These are phyloP conservation scores for Stentor coeruleus DNA, from an alignment of 73 alveolate species.

Conservation along the genomic window DNA sequence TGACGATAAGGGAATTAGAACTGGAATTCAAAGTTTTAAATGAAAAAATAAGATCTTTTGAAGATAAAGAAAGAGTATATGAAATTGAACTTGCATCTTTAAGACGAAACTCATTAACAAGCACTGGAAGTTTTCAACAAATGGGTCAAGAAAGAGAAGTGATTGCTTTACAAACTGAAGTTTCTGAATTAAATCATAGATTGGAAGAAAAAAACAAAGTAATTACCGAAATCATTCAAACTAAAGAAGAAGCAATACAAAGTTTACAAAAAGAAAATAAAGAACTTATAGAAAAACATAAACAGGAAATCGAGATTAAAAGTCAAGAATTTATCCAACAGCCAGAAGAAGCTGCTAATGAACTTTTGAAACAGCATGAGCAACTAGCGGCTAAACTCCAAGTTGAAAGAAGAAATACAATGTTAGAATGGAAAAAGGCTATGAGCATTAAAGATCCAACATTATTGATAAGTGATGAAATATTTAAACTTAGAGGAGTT, in stretches of 20 bases:
- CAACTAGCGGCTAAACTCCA: neutral
- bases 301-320: neutral
- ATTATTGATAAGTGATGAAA: neutral
- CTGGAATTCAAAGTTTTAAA: neutral
- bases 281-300: neutral
- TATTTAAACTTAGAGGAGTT: neutral
- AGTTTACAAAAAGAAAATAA: neutral
- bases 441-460: neutral
- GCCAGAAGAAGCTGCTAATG: constrained; percentile 8
- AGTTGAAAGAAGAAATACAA: neutral
- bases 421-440: neutral
- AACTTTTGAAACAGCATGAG: neutral
- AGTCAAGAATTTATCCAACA: neutral
- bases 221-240: neutral
- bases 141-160: constrained; percentile 12
- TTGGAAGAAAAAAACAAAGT: neutral
- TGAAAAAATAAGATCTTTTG: neutral
- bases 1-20: neutral
- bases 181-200: neutral
- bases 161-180: neutral
- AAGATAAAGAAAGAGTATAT: neutral
- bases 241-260: neutral
- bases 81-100: neutral
- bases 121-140: neutral
- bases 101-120: neutral